Conservation (phyloP, 2,329 filamentous ascomycete species). For the Alternaria gaisen region DNA sequence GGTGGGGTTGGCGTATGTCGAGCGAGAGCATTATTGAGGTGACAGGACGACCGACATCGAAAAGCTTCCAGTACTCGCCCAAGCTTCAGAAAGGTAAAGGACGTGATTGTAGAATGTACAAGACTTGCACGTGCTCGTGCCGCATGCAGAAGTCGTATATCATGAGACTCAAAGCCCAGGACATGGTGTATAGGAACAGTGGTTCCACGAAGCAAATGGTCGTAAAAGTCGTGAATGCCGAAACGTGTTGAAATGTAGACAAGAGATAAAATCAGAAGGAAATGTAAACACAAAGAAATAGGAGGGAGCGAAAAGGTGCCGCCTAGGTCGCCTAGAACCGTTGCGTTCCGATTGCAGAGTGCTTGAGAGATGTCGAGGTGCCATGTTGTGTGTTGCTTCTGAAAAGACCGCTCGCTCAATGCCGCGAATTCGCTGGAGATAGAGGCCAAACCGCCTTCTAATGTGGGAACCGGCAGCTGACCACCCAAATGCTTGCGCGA, state of each 20-base stretch:
- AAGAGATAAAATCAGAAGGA: constrained; percentile 43
- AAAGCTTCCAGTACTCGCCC: constrained; percentile 22
- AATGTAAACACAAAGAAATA: constrained; percentile 45
- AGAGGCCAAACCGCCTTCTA: constrained; percentile 35
- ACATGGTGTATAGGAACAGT: constrained; percentile 33
- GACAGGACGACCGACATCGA: constrained; percentile 29
- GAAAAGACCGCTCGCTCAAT: constrained; percentile 31
- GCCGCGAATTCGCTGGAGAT: constrained; percentile 28
- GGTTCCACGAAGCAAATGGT: constrained; percentile 40
- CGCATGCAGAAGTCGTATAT: constrained; percentile 51
- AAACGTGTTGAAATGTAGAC: constrained; percentile 40
- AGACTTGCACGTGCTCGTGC: constrained; percentile 47
- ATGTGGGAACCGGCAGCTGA: constrained; percentile 31
- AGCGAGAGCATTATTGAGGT: constrained; percentile 22
- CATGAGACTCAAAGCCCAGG: constrained; percentile 43
- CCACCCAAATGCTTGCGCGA: constrained; percentile 29
- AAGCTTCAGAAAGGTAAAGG: constrained; percentile 38
- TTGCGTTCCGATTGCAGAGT: constrained; percentile 51
- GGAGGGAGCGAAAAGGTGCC: constrained; percentile 23
- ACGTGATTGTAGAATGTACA: constrained; percentile 47
- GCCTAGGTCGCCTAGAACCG: constrained; percentile 9
- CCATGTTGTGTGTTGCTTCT: constrained; percentile 22
- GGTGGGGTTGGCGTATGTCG: constrained; percentile 15
- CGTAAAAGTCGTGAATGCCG: constrained; percentile 50
- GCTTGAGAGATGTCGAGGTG: constrained; percentile 56